A percentile compares a stretch with the other conserved stretches of the same genome.
These are phyloP conservation scores for Cyclocybe cylindracea DNA, from an alignment of 768 basidiomycete species.

Conservation along the genomic window DNA sequence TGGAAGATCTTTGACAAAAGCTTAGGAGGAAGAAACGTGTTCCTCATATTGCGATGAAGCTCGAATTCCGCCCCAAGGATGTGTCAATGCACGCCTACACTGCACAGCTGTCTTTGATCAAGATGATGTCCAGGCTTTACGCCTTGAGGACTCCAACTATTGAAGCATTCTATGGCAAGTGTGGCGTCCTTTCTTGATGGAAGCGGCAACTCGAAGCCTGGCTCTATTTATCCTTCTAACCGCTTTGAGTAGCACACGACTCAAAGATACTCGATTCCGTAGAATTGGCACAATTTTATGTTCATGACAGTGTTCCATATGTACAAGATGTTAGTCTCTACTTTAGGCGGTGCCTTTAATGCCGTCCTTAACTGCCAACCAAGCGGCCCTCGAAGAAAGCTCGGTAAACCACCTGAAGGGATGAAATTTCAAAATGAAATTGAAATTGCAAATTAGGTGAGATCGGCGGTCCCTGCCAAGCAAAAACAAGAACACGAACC, in stretches of 20 bases:
- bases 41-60: slow-evolving; percentile 5
- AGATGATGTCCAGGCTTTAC: slow-evolving; percentile 7
- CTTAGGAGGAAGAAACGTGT: neutral
- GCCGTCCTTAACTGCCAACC: slow-evolving; percentile 46
- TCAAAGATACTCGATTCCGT: neutral
- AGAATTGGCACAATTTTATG: neutral
- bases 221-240: neutral
- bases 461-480: neutral
- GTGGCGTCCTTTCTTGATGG: neutral
- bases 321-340: neutral
- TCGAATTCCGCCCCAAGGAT: slow-evolving; percentile 11
- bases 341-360: slow-evolving; percentile 16
- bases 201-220: neutral
- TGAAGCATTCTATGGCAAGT: slow-evolving; percentile 10
- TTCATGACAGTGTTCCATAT: neutral
- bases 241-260: slow-evolving; percentile 10
- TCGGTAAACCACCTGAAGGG: slow-evolving; percentile 27
- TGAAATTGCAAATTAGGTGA: neutral
- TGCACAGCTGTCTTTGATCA: slow-evolving; percentile 2
- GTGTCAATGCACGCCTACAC: slow-evolving; percentile 9
- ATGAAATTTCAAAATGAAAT: no score
- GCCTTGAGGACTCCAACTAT: slow-evolving; percentile 8
- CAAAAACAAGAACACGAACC: neutral
- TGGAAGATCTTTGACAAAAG: slow-evolving; percentile 9
- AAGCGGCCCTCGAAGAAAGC: slow-evolving; percentile 45